Conservation (phyloP, 768 basidiomycete genomes). For the Suillus spraguei region DNA sequence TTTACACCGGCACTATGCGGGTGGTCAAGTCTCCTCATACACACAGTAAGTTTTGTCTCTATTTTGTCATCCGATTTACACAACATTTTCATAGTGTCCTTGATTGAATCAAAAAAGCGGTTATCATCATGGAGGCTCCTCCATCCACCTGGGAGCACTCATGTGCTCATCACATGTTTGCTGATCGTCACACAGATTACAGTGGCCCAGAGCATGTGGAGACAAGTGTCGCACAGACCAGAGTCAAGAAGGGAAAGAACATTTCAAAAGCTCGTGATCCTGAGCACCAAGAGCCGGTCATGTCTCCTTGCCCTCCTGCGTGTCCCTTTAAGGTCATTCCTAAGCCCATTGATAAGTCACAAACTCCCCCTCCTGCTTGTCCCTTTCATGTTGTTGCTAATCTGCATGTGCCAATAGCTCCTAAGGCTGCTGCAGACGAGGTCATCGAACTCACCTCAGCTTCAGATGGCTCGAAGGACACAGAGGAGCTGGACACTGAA, state of each 20-base stretch:
- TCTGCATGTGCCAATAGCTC: background rate
- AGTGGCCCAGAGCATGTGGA: background rate
- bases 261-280: background rate
- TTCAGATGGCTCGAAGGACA: background rate
- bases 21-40: background rate
- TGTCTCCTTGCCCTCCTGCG: background rate
- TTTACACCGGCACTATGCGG: background rate
- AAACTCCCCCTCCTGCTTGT: background rate
- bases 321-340: background rate
- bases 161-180: background rate
- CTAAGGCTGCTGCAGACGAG: background rate
- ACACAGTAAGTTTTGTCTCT: conserved; percentile 1
- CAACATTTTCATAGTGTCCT: background rate
- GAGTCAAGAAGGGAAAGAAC: background rate
- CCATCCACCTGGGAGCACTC: background rate
- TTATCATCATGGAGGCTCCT: conserved; percentile 1
- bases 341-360: background rate
- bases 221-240: background rate
- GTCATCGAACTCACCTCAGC: background rate
- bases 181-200: background rate
- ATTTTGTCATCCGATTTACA: background rate
- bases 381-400: background rate
- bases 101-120: background rate
- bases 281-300: background rate
- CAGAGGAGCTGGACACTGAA: background rate